Percentiles rank a stretch among this genome's conserved stretches.
Conservation (phyloP, 768 basidiomycete species). For the Russula sp. region DNA sequence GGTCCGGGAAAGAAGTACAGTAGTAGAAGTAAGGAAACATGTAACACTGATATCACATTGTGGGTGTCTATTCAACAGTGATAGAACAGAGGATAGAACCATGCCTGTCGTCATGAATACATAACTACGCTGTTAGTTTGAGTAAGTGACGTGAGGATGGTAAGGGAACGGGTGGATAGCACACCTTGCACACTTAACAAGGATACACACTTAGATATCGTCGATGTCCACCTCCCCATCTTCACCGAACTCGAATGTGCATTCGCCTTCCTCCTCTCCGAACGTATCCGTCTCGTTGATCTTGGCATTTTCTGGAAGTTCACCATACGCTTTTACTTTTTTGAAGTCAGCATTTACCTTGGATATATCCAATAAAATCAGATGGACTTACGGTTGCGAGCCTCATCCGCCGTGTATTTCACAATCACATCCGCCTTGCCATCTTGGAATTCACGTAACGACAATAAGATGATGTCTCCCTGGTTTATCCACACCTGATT, state of each 20-base stretch:
- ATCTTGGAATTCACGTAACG: slow-evolving; percentile 97
- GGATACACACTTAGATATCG: slow-evolving; percentile 55
- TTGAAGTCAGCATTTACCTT: background rate
- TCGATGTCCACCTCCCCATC: slow-evolving; percentile 87
- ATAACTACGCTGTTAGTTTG: slow-evolving; percentile 5
- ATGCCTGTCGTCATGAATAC: slow-evolving; percentile 21
- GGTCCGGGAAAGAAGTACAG: background rate
- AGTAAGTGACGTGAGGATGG: background rate
- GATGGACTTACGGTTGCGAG: slow-evolving; percentile 56
- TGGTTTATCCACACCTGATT: slow-evolving; percentile 97
- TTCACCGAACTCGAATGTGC: slow-evolving; percentile 86
- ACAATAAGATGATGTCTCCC: slow-evolving; percentile 92
- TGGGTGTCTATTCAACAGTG: slow-evolving; percentile 21
- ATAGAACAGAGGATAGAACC: slow-evolving; percentile 15
- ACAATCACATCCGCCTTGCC: slow-evolving; percentile 99
- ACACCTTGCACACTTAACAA: slow-evolving; percentile 25
- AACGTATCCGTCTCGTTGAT: slow-evolving; percentile 96
- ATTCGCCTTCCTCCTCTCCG: slow-evolving; percentile 86
- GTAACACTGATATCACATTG: slow-evolving; percentile 10
- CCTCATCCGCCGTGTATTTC: slow-evolving; percentile 97
- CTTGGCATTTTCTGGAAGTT: slow-evolving; percentile 93
- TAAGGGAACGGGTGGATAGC: background rate
- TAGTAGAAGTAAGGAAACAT: background rate
- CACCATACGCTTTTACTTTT: slow-evolving; percentile 93
- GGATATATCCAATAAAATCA: background rate